Base-by-base conservation (phyloP, 1,284 basidiomycete species). In the Cutaneotrichosporon sp. region DNA sequence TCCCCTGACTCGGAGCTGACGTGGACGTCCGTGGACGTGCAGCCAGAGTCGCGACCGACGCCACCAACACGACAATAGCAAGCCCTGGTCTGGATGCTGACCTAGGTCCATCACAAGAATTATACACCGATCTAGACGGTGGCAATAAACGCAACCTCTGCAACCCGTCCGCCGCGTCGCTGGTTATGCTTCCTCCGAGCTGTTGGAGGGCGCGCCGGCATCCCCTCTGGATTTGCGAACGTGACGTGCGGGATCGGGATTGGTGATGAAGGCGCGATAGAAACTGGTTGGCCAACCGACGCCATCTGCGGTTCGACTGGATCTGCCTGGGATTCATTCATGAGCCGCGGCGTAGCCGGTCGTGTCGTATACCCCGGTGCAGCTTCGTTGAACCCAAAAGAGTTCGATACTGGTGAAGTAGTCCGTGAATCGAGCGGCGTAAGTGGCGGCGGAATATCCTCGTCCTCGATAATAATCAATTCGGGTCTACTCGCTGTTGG, bases 161-260 rank as follows among this genome's bases (percentile, higher is more conserved):
- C 22, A 8, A 49, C n/a, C 8, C 21, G n/a, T 21, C 47, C 6
- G 1, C 30, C 30, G 11, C 50, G 22, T 3, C 50, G 22, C 50
- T 51, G 50, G 50, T 51, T 51, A 13, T 26, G 50, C 50, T 51
- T 51, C 14, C 50, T 22, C 26, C 50, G 50, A 11, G 50, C 50
- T 6, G 22, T 22, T 13, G 6, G 50, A 14, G 50, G 50, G 22
- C 50, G 50, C 10, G 50, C 26, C 8, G 50, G 50, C 50, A 51
- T 26, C n/a, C n/a, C n/a, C n/a, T n/a, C n/a, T n/a, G n/a, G n/a
- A n/a, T n/a, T n/a, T n/a, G n/a, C n/a, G n/a, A n/a, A n/a, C 22
- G 50, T 51, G 26, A 51, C 50, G 30, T 51, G 26, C n/a, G n/a
- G n/a, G 5, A 26, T 26, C 26, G 26, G 2, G 1, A 26, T 26